Conservation (phyloP, 129 eudicot genomes). For the Pittosporum tobira region DNA sequence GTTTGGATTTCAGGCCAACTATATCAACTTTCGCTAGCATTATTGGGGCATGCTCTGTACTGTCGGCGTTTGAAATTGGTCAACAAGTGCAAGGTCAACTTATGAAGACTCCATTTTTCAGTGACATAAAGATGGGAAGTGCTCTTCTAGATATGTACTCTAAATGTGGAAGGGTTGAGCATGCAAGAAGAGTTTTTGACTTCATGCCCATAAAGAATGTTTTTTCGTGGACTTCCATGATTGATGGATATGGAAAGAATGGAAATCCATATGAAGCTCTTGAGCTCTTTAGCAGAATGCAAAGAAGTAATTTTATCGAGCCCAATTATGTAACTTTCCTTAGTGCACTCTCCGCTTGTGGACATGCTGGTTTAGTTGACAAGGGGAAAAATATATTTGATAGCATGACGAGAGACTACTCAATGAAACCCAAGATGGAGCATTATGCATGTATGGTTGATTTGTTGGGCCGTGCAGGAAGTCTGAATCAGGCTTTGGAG, state of each 20-base stretch:
- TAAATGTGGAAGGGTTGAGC: slow-evolving; percentile 67
- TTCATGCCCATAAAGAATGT: slow-evolving; percentile 62
- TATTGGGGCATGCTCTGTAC: slow-evolving; percentile 73
- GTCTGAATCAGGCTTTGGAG: slow-evolving; percentile 53
- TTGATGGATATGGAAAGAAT: slow-evolving; percentile 90
- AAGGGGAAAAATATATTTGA: slow-evolving; percentile 61
- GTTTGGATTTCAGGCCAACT: slow-evolving; percentile 53
- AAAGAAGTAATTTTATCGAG: slow-evolving; percentile 10
- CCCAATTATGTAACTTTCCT: slow-evolving; percentile 94
- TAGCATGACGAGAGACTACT: slow-evolving; percentile 33
- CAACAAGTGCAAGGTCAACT: slow-evolving; percentile 74
- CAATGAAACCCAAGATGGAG: slow-evolving; percentile 13
- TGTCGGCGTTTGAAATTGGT: slow-evolving; percentile 17
- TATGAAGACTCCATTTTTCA: slow-evolving; percentile 40
- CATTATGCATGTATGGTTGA: slow-evolving; percentile 93
- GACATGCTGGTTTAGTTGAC: slow-evolving; percentile 65
- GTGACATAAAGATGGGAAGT: slow-evolving; percentile 55
- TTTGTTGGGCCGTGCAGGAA: slow-evolving; percentile 78
- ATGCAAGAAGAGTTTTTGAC: slow-evolving; percentile 66
- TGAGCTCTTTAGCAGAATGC: slow-evolving; percentile 32
- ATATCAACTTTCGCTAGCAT: slow-evolving; percentile 78
- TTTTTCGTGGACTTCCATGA: slow-evolving; percentile 46
- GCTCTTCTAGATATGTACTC: slow-evolving; percentile 61
- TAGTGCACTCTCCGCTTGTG: slow-evolving; percentile 81
- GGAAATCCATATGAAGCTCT: slow-evolving; percentile 62